phyloP scores from a whole-genome alignment of 2,329 filamentous ascomycete species.

The Xylariaceae sp. region DNA sequence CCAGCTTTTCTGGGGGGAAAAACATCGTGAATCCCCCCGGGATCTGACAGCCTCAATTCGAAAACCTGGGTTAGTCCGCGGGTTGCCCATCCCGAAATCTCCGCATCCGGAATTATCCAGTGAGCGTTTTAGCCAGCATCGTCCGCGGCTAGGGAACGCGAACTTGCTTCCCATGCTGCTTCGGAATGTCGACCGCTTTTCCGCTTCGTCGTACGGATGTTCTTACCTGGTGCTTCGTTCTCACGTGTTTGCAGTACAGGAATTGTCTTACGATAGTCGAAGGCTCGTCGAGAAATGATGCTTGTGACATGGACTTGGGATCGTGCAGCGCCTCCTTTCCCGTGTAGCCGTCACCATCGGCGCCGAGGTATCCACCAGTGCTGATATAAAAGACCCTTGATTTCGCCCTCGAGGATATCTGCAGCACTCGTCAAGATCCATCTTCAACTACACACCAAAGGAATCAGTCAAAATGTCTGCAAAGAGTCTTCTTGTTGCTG shows the following conservation, averaged over 20 bases:
- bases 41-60: not conserved
- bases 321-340: slow-evolving; percentile 16
- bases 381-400: slow-evolving; percentile 13
- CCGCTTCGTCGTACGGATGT: slow-evolving; percentile 5
- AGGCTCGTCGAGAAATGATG: not conserved
- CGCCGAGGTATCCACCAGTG: slow-evolving; percentile 5
- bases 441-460: slow-evolving; percentile 4
- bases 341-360: slow-evolving; percentile 20
- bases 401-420: slow-evolving; percentile 1
- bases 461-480: slow-evolving; percentile 24
- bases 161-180: no score
- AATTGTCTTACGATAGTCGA: not conserved
- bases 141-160: not conserved
- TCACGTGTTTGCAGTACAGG: slow-evolving; percentile 1
- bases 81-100: not conserved
- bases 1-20: slow-evolving; percentile 10
- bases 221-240: not conserved
- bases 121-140: not conserved
- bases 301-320: slow-evolving; percentile 7
- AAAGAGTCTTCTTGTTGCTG: slow-evolving; percentile 31
- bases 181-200: slow-evolving; percentile 17
- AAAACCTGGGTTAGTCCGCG: slow-evolving; percentile 4
- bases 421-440: slow-evolving; percentile 4
- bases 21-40: slow-evolving; percentile 14
- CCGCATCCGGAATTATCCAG: not conserved